phyloP scores from a whole-genome alignment of 805 yeast species.

The Lipomyces spencermartinsiae region DNA sequence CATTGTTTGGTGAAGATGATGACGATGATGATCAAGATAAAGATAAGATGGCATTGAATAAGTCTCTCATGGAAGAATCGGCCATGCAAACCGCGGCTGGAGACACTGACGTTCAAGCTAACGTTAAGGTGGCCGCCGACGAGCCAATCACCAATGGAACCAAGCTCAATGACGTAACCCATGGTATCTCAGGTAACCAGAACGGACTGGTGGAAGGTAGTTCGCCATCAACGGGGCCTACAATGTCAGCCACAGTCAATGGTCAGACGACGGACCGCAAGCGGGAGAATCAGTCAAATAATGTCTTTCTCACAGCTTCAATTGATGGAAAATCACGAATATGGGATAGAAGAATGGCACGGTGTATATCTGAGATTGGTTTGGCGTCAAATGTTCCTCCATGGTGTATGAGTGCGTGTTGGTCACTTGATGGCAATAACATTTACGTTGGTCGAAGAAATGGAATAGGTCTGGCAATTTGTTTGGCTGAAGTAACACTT shows the following conservation, averaged over 20 bases:
- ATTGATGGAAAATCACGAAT: conserved; percentile 81
- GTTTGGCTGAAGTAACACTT: conserved; percentile 53
- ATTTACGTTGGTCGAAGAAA: conserved; percentile 89
- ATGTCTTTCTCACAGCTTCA: conserved; percentile 75
- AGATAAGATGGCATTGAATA: not conserved
- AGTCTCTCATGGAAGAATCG: not conserved
- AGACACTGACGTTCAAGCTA: not conserved
- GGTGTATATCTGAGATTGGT: conserved; percentile 54
- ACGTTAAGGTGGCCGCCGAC: not conserved
- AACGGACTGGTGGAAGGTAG: not conserved
- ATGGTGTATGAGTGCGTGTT: conserved; percentile 85
- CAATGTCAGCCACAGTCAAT: not conserved
- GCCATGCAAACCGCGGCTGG: not conserved
- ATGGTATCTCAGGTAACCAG: conserved; percentile 5
- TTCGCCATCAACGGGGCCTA: not conserved
- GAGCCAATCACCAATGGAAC: conserved; percentile 6
- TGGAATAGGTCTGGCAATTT: conserved; percentile 62
- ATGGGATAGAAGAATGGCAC: conserved; percentile 75
- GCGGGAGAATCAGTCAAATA: conserved; percentile 43
- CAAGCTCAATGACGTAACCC: conserved; percentile 21
- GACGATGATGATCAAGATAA: conserved; percentile 47
- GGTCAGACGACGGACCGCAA: conserved; percentile 11
- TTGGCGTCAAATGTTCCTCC: conserved; percentile 80
- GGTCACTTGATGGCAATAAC: conserved; percentile 84
- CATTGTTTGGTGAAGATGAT: conserved; percentile 65